A percentile compares a stretch with the other conserved stretches of the same genome.
These are phyloP conservation scores for Arachis monticola DNA, from an alignment of 331 rosid species.

Conservation along the genomic window DNA sequence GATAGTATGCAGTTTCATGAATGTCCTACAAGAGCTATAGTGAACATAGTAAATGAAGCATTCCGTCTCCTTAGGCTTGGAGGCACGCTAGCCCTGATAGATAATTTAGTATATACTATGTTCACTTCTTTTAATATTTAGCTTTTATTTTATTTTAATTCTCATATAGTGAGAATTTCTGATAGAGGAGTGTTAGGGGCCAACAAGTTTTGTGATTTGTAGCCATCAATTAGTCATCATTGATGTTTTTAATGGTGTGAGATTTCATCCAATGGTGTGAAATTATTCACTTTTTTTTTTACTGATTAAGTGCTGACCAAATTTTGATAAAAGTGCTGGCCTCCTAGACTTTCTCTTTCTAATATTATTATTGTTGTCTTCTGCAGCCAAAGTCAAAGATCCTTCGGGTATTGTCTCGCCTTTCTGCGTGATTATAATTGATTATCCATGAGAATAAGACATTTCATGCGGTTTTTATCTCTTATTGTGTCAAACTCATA, in stretches of 20 bases:
- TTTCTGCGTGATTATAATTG: constrained; percentile 26
- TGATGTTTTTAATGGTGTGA: too few relatives aligned
- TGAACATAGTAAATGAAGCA: constrained; percentile 56
- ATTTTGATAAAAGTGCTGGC: too few relatives aligned
- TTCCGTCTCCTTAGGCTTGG: constrained; percentile 73
- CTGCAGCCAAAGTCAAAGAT: constrained; percentile 68
- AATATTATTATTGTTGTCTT: constrained; percentile 38
- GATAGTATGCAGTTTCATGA: constrained; percentile 61
- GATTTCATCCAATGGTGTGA: too few relatives aligned
- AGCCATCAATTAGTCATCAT: too few relatives aligned
- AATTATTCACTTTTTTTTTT: too few relatives aligned
- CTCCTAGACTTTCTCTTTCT: too few relatives aligned
- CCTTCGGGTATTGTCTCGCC: constrained; percentile 55
- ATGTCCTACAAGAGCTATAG: constrained; percentile 65
- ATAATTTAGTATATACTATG: constrained; percentile 54
- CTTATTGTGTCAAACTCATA: constrained; percentile 5
- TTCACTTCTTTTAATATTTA: neutral
- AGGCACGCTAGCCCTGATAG: constrained; percentile 64
- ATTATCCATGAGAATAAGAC: neutral
- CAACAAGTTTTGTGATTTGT: too few relatives aligned
- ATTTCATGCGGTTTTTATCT: neutral
- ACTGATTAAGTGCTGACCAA: too few relatives aligned
- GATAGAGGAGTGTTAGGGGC: neutral
- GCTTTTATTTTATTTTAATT: neutral
- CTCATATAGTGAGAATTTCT: constrained; percentile 30